Evolutionary conservation across 371 early-diverging fungal genomes (phyloP).

Genomic region (Coemansia sp.): DNA sequence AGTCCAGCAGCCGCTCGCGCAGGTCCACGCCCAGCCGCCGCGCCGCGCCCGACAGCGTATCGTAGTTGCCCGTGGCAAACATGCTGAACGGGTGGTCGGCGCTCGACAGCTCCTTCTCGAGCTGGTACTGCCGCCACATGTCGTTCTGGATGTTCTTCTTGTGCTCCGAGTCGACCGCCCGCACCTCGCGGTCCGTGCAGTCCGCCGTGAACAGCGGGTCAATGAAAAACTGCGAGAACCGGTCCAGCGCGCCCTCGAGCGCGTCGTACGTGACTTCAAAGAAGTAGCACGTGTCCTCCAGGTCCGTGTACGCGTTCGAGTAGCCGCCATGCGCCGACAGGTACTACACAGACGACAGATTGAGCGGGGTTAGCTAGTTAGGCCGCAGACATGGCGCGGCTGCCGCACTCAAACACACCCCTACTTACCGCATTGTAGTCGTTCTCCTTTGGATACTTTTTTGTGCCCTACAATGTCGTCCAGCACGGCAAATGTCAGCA

Average conservation of each 20-base stretch:
- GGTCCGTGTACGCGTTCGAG: slow-evolving; percentile 94
- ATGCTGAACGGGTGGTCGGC: slow-evolving; percentile 80
- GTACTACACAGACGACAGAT: slow-evolving; percentile 54
- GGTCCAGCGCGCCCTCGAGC: slow-evolving; percentile 90
- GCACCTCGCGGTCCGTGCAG: slow-evolving; percentile 88
- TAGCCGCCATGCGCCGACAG: slow-evolving; percentile 87
- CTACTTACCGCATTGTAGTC: slow-evolving; percentile 64
- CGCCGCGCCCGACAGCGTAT: slow-evolving; percentile 81
- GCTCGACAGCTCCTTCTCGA: slow-evolving; percentile 78
- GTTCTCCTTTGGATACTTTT: slow-evolving; percentile 93
- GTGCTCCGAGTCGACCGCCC: slow-evolving; percentile 95
- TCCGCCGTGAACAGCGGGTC: slow-evolving; percentile 81
- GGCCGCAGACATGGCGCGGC: background rate
- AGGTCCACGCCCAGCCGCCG: slow-evolving; percentile 71
- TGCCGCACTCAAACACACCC: too few species aligned
- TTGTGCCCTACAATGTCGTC: slow-evolving; percentile 48
- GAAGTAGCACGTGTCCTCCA: slow-evolving; percentile 91
- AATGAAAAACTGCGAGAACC: slow-evolving; percentile 94
- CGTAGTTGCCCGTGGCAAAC: slow-evolving; percentile 85
- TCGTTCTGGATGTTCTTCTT: slow-evolving; percentile 89
- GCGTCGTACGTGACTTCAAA: slow-evolving; percentile 86
- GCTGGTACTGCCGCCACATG: slow-evolving; percentile 79
- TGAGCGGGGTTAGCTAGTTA: background rate
- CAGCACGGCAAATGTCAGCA: too few species aligned
- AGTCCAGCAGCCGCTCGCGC: slow-evolving; percentile 80